phyloP scores from a whole-genome alignment of 2,329 filamentous ascomycete genomes.

The Fusarium sacchari region DNA sequence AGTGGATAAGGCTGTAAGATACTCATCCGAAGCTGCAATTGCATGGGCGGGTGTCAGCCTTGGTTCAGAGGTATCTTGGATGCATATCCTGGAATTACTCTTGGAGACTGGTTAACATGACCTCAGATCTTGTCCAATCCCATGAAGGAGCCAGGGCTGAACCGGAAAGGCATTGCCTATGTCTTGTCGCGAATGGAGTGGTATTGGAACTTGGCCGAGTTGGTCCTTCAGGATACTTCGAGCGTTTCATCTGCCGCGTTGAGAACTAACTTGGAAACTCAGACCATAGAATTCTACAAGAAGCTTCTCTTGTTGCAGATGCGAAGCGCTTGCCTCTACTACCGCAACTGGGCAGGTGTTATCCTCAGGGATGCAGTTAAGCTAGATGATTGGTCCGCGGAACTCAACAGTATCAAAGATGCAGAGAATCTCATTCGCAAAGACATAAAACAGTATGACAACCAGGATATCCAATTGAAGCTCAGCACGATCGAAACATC shows the following conservation, averaged over 20 bases:
- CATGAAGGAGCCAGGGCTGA: accelerated
- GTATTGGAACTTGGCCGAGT: background rate
- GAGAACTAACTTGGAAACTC: background rate
- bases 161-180: background rate
- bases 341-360: accelerated
- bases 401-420: background rate
- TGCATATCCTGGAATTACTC: background rate
- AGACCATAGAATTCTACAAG: accelerated
- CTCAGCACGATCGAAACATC: accelerated
- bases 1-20: accelerated
- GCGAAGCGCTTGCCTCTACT: background rate
- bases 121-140: accelerated
- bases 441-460: background rate
- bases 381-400: background rate
- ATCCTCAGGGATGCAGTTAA: background rate
- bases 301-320: accelerated
- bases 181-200: background rate
- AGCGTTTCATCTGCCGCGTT: accelerated
- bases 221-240: accelerated
- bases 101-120: accelerated
- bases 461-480: accelerated
- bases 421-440: accelerated
- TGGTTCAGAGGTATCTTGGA: background rate
- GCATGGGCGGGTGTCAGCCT: background rate
- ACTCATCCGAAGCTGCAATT: background rate